Evolutionary conservation across 2,329 filamentous ascomycete genomes (phyloP).

Genomic region (Corinectria fuckeliana): DNA sequence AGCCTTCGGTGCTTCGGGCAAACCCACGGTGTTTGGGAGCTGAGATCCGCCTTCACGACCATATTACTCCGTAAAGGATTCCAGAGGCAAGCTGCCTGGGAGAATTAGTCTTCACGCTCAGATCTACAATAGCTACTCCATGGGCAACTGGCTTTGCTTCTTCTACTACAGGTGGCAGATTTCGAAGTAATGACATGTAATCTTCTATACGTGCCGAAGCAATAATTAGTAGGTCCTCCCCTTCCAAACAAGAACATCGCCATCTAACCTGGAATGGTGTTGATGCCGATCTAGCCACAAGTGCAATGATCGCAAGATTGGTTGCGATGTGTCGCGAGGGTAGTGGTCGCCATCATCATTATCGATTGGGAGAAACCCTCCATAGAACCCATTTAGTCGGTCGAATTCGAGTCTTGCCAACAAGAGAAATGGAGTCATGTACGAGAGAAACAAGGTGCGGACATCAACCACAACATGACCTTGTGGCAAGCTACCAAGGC

Average conservation of each 20-base stretch:
- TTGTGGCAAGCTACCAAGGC: conserved; percentile 47
- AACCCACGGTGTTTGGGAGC: too few relatives aligned
- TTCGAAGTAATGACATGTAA: background rate
- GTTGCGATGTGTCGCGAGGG: too few relatives aligned
- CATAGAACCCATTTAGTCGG: too few relatives aligned
- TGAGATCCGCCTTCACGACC: too few relatives aligned
- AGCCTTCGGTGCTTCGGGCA: too few relatives aligned
- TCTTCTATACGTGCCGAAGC: background rate
- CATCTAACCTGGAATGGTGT: background rate
- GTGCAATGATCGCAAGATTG: too few relatives aligned
- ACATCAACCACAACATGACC: conserved; percentile 40
- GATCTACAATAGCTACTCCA: too few relatives aligned
- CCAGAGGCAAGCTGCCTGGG: too few relatives aligned
- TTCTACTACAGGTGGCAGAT: background rate
- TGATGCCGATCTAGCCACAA: background rate
- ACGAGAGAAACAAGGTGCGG: conserved; percentile 15
- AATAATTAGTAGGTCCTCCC: background rate
- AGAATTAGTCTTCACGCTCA: too few relatives aligned
- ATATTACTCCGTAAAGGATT: too few relatives aligned
- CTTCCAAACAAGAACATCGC: background rate
- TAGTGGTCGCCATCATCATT: too few relatives aligned
- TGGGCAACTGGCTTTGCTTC: background rate
- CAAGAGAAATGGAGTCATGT: background rate
- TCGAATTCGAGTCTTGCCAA: background rate
- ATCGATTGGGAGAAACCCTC: background rate